Conservation (phyloP, 768 basidiomycete genomes). For the Pilatotrama ljubarskyi region DNA sequence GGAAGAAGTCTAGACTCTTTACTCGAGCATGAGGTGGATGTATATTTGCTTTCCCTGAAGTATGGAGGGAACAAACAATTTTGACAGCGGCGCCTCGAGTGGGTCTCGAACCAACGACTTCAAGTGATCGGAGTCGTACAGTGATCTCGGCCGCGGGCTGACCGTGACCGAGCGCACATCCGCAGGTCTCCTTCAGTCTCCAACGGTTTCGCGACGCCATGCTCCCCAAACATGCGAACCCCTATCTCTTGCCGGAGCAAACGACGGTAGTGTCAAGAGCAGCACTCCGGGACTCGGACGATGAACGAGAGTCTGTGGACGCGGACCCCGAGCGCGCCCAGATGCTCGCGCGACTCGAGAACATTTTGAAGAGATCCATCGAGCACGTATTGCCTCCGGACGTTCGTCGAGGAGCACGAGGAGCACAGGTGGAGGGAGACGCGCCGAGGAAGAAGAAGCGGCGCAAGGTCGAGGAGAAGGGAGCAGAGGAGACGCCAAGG, state of each 20-base stretch:
- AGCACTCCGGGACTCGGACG: slow-evolving; percentile 12
- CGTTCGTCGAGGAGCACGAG: too few species aligned
- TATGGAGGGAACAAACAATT: too few species aligned
- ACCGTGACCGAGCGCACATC: too few species aligned
- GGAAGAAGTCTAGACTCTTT: too few species aligned
- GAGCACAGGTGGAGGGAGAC: not conserved
- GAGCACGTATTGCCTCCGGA: not conserved
- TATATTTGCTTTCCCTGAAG: too few species aligned
- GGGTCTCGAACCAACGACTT: not conserved
- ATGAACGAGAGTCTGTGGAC: not conserved
- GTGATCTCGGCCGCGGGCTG: too few species aligned
- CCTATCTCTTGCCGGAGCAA: not conserved
- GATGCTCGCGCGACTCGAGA: slow-evolving; percentile 20
- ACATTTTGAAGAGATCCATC: slow-evolving; percentile 18
- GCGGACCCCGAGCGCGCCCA: slow-evolving; percentile 13
- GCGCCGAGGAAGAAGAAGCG: slow-evolving; percentile 8
- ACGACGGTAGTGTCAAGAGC: slow-evolving; percentile 9
- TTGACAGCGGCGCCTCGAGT: not conserved
- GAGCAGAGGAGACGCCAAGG: not conserved
- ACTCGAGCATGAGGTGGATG: not conserved
- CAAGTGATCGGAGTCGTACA: too few species aligned
- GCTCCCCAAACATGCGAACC: slow-evolving; percentile 18
- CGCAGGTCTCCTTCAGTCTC: not conserved
- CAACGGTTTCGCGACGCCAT: not conserved
- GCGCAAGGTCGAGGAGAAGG: not conserved